Evolutionary conservation across 2,329 filamentous ascomycete species (phyloP), one percentile per base, ranked within the genome.

Genomic region (Penicillium sclerotiorum): DNA sequence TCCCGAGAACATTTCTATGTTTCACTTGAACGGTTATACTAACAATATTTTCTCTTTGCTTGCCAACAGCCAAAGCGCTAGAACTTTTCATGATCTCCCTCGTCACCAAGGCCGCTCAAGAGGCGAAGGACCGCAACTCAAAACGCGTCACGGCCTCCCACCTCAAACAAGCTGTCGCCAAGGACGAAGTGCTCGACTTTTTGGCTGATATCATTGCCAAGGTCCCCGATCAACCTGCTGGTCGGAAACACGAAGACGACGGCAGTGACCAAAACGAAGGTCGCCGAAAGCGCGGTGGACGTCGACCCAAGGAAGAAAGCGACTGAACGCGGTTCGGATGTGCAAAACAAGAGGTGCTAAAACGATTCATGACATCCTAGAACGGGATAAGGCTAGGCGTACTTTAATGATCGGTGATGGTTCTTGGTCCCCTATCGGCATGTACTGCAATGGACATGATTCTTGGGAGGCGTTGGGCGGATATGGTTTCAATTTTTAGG

Each of bases 1-100:
- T 20, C 17, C 23, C 8, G 33, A 20, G 28, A 23, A 15, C 47
- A 5, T 13, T n/a, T 33, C 1, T 6, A 37, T 20, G 9, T n/a
- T n/a, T n/a, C n/a, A n/a, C 30, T 38, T 36, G 54, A 58, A 12
- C n/a, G n/a, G n/a, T n/a, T n/a, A 50, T 55, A 32, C 55, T 60
- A 56, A 70, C 56, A 18, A 18, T 18, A 2, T 20, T 4, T 18
- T 36, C 12, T 20, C 7, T 12, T 25, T 28, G n/a, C n/a, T n/a
- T 27, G 28, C 9, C 20, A 57, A 53, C 59, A 85, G 90, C 90
- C 60, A 96, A 96, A 77, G 94, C 94, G 13, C 80, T 99, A 6
- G 94, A 99, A 74, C 80, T 99, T 8, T 99, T 99, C 70, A 99
- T 99, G 94, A 90, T 97, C 56, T 87, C 90, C 35, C 81, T 99